Evolutionary conservation across 306 rosid genomes (phyloP).

Genomic region (Canavalia ensiformis): DNA sequence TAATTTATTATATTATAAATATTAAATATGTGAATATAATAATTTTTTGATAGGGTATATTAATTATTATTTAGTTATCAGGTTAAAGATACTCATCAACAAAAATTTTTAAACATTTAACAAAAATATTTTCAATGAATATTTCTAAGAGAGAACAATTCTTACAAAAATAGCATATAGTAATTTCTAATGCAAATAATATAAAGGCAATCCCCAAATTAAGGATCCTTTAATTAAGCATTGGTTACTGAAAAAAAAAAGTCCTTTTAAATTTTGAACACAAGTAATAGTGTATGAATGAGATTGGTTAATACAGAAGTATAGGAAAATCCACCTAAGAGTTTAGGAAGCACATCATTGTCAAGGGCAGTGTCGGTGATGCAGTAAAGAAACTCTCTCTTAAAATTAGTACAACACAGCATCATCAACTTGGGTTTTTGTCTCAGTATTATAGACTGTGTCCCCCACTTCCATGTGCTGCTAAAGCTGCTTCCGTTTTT

Average conservation of each 20-base stretch:
- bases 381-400: background rate
- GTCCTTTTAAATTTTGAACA: background rate
- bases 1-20: too few species aligned
- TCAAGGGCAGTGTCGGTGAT: conserved; percentile 69
- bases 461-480: conserved; percentile 35
- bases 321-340: conserved; percentile 27
- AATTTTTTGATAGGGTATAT: too few species aligned
- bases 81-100: too few species aligned
- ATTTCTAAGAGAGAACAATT: too few species aligned
- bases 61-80: too few species aligned
- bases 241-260: background rate
- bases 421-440: conserved; percentile 19
- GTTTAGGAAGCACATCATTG: conserved; percentile 59
- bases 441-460: background rate
- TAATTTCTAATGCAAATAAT: too few species aligned
- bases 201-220: background rate
- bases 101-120: too few species aligned
- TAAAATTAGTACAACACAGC: background rate
- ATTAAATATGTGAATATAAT: too few species aligned
- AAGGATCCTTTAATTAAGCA: background rate
- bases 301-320: background rate
- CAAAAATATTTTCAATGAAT: too few species aligned
- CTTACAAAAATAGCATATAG: too few species aligned
- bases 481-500: conserved; percentile 20
- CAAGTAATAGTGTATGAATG: background rate